Conservation (phyloP, 176 grass and related monocot genomes). For the Triticum aestivum region DNA sequence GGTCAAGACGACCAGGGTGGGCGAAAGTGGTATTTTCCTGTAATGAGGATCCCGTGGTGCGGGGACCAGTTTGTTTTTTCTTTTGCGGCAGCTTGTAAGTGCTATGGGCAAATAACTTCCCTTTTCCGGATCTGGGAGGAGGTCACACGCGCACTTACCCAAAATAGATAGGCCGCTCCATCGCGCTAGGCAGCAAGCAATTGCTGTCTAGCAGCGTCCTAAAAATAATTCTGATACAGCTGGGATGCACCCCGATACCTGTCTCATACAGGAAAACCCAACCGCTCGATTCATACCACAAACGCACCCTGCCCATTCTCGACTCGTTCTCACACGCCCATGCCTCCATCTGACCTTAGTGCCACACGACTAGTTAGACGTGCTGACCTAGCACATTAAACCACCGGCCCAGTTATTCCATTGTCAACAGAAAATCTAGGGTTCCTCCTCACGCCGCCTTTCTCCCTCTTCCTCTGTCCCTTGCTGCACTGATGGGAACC, state of each 20-base stretch:
- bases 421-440: not conserved
- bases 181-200: too few species aligned
- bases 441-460: not conserved
- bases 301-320: not conserved
- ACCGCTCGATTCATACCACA: not conserved
- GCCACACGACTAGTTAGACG: not conserved
- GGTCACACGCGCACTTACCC: too few species aligned
- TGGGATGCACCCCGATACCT: not conserved
- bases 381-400: not conserved
- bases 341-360: not conserved
- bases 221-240: not conserved
- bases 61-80: too few species aligned
- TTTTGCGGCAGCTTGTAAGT: too few species aligned
- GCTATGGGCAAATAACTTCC: too few species aligned
- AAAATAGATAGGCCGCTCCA: too few species aligned
- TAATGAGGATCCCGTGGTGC: too few species aligned
- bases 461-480: not conserved
- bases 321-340: not conserved
- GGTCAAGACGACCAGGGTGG: too few species aligned
- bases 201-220: too few species aligned
- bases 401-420: too few species aligned
- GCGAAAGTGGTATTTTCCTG: too few species aligned
- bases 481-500: not conserved
- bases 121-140: too few species aligned
- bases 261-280: not conserved